phyloP scores from a whole-genome alignment of 805 yeast genomes.

The Teunomyces atbi region DNA sequence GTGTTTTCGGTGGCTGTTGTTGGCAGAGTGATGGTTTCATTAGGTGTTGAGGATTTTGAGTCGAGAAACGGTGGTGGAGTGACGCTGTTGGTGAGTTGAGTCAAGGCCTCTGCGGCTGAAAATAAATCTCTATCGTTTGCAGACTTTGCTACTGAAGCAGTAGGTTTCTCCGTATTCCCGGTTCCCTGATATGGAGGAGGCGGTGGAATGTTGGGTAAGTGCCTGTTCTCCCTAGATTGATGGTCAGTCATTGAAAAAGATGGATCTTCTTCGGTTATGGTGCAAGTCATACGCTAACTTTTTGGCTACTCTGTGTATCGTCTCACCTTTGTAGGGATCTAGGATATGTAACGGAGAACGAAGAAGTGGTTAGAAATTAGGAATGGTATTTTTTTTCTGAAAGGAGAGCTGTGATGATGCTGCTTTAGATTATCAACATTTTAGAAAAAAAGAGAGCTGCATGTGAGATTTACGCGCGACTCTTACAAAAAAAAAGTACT shows the following conservation, averaged over 20 bases:
- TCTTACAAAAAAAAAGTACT: neutral
- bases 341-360: neutral
- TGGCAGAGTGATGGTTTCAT: neutral
- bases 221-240: neutral
- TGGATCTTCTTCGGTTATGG: neutral
- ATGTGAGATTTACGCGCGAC: conserved; percentile 3
- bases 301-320: neutral
- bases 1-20: conserved; percentile 7
- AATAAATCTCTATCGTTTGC: conserved; percentile 27
- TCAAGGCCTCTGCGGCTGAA: conserved; percentile 42
- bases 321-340: neutral
- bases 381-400: neutral
- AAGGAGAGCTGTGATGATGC: conserved; percentile 3
- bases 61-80: conserved; percentile 18
- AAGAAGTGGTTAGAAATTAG: neutral
- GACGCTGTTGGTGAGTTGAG: conserved; percentile 29
- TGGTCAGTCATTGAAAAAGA: neutral
- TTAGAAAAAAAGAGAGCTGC: neutral
- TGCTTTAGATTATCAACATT: neutral
- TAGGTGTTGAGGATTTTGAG: conserved; percentile 7
- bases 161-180: neutral
- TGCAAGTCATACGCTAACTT: conserved; percentile 1
- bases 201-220: neutral
- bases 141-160: neutral
- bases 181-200: conserved; percentile 1